Percentiles rank a stretch among this genome's conserved stretches.
Conservation (phyloP, 106 monocot genomes). For the Phalaenopsis equestris region DNA sequence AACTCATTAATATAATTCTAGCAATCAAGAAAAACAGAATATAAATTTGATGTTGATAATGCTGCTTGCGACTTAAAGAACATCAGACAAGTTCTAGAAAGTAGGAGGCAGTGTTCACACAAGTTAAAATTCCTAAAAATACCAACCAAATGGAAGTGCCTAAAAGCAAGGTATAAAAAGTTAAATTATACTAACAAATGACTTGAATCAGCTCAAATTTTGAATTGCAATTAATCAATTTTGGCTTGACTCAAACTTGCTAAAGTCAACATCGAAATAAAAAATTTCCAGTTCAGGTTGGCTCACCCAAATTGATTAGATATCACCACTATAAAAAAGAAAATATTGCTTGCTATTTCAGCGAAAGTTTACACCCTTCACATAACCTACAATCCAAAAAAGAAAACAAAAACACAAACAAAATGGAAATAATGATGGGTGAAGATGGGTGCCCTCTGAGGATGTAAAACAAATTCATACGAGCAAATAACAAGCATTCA, state of each 20-base stretch:
- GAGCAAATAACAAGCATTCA: neutral
- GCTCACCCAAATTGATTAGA: neutral
- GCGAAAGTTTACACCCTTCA: neutral
- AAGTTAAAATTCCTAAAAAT: no score
- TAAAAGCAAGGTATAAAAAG: no score
- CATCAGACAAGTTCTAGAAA: no score
- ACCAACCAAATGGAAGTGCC: no score
- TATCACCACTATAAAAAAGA: neutral
- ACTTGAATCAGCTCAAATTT: neutral
- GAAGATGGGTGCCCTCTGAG: neutral
- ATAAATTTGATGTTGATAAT: no score
- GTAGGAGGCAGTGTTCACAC: no score
- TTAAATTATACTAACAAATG: neutral
- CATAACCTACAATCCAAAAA: neutral
- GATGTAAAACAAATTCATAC: neutral
- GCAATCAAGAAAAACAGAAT: no score
- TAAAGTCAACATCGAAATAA: neutral
- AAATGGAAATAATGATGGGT: neutral
- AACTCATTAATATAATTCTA: no score
- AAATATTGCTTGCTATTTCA: neutral
- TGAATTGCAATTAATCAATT: neutral
- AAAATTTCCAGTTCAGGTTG: neutral
- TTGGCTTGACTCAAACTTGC: neutral
- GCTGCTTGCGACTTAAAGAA: no score
- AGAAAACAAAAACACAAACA: neutral